Conservation (phyloP, 345 rosid species). For the Camelina sativa region DNA sequence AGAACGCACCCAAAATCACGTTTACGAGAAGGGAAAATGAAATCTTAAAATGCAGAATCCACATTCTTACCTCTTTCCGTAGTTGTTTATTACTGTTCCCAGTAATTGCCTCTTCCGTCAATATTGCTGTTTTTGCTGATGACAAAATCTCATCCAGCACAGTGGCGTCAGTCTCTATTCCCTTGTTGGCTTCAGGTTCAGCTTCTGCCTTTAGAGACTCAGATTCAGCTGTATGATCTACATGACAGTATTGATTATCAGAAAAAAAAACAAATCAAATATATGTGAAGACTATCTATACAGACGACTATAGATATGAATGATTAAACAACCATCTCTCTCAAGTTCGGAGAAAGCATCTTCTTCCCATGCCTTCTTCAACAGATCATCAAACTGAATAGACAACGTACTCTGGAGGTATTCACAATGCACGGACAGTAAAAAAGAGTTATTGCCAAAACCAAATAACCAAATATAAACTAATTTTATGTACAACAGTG, state of each 20-base stretch:
- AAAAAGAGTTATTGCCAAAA: neutral
- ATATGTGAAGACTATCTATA: constrained; percentile 1
- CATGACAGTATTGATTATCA: constrained; percentile 22
- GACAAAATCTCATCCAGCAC: constrained; percentile 83
- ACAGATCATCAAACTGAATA: constrained; percentile 86
- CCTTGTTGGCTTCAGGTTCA: constrained; percentile 47
- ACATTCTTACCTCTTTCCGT: constrained; percentile 61
- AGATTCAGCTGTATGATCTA: constrained; percentile 54
- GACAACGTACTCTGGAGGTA: constrained; percentile 72
- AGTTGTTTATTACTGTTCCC: constrained; percentile 46
- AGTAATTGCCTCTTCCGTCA: constrained; percentile 47
- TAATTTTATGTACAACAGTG: constrained; percentile 17
- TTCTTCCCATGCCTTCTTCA: constrained; percentile 93
- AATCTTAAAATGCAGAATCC: constrained; percentile 22
- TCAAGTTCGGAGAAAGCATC: constrained; percentile 56
- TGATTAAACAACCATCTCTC: constrained; percentile 59
- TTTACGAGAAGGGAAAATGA: constrained; percentile 6
- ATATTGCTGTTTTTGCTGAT: constrained; percentile 51
- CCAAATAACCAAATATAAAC: constrained; percentile 19
- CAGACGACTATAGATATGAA: neutral
- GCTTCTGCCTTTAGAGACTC: constrained; percentile 49
- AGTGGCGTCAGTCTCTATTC: constrained; percentile 51
- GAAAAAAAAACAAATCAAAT: constrained; percentile 8
- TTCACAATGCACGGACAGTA: constrained; percentile 24
- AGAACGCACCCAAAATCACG: constrained; percentile 30